Evolutionary conservation across 331 rosid species (phyloP), one percentile per base, ranked within the genome.

Genomic region (Phaseolus coccineus): DNA sequence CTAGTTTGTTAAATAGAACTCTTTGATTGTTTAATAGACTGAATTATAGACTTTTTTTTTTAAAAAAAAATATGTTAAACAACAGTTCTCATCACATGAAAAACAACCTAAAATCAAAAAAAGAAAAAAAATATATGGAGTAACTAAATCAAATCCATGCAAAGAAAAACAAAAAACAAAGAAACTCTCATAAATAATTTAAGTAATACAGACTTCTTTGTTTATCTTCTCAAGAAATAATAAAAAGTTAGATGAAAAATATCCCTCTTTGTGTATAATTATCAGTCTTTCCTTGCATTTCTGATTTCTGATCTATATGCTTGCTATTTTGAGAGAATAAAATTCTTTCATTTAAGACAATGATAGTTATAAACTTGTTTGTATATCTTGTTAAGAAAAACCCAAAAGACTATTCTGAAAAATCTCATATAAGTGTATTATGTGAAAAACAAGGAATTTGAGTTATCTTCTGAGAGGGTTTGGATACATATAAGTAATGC

Each of bases 171-270:
- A 19, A 19, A 19, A 19, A 19, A 19, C 22, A 19, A 19, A 19
- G 22, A 19, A 19, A 19, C 22, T 19, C 22, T 19, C 22, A 19
- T 19, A 19, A 19, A 19, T 19, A 19, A 19, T 19, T 19, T 19
- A 19, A 19, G 22, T 19, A 19, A 19, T 19, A 19, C 0, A 19
- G 22, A 19, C 22, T 19, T 19, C 22, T 19, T 19, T 19, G 22
- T 19, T 19, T 19, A 19, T 19, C 22, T 19, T 19, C 22, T 19
- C 13, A 13, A 35, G 61, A 58, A 59, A 35, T 37, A 55, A 8
- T 30, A 11, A 46, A 74, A 44, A 9, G 37, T 24, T 31, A 71
- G 73, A 24, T 69, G 44, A 75, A 50, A 59, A 78, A 58, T 42
- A 42, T 42, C 13, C 13, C 13, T 67, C 31, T 62, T 55, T 55